These are phyloP conservation scores for Posidonia oceanica DNA, from an alignment of 116 monocot genomes.

Conservation along the genomic window DNA sequence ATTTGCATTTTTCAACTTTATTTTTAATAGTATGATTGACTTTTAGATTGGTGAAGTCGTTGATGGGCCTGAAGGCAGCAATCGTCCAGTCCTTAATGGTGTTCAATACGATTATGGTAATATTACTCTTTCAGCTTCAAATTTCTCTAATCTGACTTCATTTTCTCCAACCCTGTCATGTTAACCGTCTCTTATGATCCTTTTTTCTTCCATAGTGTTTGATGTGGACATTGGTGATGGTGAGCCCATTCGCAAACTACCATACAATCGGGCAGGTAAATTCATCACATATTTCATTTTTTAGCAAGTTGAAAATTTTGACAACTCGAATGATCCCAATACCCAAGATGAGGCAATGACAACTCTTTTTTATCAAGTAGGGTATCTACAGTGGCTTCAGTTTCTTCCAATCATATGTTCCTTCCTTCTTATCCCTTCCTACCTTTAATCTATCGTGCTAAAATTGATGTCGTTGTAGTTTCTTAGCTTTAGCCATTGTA, in stretches of 20 bases:
- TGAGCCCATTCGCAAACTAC: constrained; percentile 77
- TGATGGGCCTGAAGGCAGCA: constrained; percentile 72
- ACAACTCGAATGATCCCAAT: not conserved
- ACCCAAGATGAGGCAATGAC: too few relatives aligned
- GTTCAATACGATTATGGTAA: constrained; percentile 87
- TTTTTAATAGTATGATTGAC: not conserved
- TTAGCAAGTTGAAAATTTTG: not conserved
- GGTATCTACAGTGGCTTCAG: too few relatives aligned
- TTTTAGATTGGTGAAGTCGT: constrained; percentile 97
- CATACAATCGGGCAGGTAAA: constrained; percentile 79
- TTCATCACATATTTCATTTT: not conserved
- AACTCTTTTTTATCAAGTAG: too few relatives aligned
- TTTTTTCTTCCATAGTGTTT: constrained; percentile 47
- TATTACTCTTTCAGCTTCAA: constrained; percentile 5
- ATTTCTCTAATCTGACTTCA: not conserved
- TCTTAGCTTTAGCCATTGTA: too few relatives aligned
- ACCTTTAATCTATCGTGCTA: too few relatives aligned
- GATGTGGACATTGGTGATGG: constrained; percentile 99
- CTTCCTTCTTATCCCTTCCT: not conserved
- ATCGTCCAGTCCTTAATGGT: constrained; percentile 46
- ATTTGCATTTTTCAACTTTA: not conserved
- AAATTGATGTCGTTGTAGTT: too few relatives aligned
- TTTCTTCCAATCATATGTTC: not conserved
- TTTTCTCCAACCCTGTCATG: not conserved
- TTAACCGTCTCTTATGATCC: not conserved